Base-by-base conservation (phyloP, 805 yeast species). In the Priceomyces medius region DNA sequence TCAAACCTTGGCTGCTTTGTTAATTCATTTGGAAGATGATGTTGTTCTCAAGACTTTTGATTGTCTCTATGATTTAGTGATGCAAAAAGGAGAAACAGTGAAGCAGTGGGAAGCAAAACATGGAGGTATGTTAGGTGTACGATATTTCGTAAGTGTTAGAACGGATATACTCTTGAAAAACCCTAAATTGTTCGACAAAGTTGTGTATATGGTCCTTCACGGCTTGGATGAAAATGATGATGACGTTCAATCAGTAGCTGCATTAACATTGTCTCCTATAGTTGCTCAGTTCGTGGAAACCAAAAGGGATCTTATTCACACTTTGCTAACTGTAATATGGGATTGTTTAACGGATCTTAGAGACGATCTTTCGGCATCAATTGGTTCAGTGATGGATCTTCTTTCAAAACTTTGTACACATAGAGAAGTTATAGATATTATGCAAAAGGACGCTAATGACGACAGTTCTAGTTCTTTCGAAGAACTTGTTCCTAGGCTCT, bases 241-340 rank as follows among this genome's bases (percentile, higher is more conserved):
- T 61, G 99, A 93, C 59, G 98, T 93, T 19, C 97, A 95, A 61
- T 89, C 97, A 7, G 97, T 91, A 35, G 89, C 96, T 18, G 98
- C 99, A 0, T 85, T 96, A 2, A 88, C 96, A 1, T 68, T 93
- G 39, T 74, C 91, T 0, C 99, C 99, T 3, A 87, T 93, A 35
- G 89, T 96, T 1, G 71, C 76, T n/a, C 87, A 88, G 48, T 88
- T 91, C 60, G 90, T 90, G n/a, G 69, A 74, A 28, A 66, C 84
- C 33, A 77, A 82, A 40, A 67, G 75, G 14, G 70, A 69, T 28
- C 58, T 81, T 19, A 73, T 77, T 3, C 72, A 71, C 40, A 65
- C 76, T 13, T 59, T 79, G 16, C 64, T 79, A 23, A 73, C 77
- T 9, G 93, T 89, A 2, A 81, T 93, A n/a, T 93, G 99, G 99